Conservation (phyloP, 352 stramenopile genomes). For the Poterioochromonas sp. region DNA sequence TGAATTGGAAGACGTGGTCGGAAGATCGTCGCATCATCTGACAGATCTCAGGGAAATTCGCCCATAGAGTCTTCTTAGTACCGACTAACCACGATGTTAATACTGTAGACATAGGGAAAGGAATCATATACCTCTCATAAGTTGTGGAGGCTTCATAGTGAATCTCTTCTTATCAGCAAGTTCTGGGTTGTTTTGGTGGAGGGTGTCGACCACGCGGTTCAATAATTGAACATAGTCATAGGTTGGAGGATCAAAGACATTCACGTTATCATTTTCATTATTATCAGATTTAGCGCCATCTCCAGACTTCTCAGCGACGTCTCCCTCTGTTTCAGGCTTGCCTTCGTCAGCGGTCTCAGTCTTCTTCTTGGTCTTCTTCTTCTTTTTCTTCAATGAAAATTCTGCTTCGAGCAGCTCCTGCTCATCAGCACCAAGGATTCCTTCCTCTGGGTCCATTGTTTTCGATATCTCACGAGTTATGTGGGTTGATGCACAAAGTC, state of each 20-base stretch:
- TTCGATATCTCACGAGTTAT: too few species aligned
- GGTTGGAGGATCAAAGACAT: not conserved
- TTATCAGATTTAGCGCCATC: not conserved
- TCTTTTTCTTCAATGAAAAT: conserved; percentile 44
- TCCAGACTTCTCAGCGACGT: not conserved
- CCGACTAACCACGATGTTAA: conserved; percentile 51
- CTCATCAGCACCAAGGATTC: too few species aligned
- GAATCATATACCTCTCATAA: conserved; percentile 19
- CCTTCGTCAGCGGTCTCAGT: conserved; percentile 46
- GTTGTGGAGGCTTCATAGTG: conserved; percentile 72
- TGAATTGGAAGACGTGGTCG: conserved; percentile 98
- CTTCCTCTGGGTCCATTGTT: too few species aligned
- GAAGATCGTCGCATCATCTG: conserved; percentile 92
- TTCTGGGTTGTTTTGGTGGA: conserved; percentile 91
- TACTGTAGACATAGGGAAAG: conserved; percentile 43
- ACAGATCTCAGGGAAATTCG: conserved; percentile 96
- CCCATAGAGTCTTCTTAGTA: conserved; percentile 96
- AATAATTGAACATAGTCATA: conserved; percentile 84
- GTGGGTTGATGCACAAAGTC: too few species aligned
- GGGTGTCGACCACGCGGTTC: conserved; percentile 79
- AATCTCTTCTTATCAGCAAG: conserved; percentile 85
- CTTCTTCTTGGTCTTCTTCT: conserved; percentile 50
- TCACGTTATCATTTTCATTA: not conserved
- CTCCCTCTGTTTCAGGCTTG: conserved; percentile 46
- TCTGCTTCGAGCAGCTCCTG: conserved; percentile 29